Evolutionary conservation across 345 rosid species (phyloP).

Genomic region (Eucalyptus pauciflora): DNA sequence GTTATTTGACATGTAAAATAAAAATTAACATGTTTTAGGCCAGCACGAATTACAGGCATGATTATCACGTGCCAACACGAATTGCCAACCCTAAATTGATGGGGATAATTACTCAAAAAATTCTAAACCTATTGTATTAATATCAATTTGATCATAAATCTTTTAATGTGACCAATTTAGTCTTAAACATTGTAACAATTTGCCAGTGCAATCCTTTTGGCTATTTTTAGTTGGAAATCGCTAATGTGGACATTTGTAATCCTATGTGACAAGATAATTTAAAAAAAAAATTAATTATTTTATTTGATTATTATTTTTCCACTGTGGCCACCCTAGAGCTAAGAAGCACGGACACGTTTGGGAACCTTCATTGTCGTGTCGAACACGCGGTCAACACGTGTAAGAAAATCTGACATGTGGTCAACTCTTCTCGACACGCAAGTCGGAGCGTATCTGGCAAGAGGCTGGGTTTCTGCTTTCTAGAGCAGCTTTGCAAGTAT

Average conservation of each 20-base stretch:
- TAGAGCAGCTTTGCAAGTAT: too few relatives aligned
- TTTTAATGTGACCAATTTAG: not conserved
- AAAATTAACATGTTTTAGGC: not conserved
- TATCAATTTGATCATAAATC: too few relatives aligned
- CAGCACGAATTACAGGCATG: not conserved
- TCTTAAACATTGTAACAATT: not conserved
- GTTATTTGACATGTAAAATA: not conserved
- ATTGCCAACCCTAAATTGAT: not conserved
- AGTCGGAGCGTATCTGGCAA: too few relatives aligned
- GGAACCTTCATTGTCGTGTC: too few relatives aligned
- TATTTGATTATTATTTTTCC: not conserved
- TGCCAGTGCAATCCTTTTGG: not conserved
- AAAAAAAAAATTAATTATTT: too few relatives aligned
- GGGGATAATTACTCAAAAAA: not conserved
- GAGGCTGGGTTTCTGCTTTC: too few relatives aligned
- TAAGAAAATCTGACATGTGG: too few relatives aligned
- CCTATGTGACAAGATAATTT: not conserved
- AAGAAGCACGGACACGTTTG: too few relatives aligned
- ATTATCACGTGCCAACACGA: not conserved
- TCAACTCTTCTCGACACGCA: too few relatives aligned
- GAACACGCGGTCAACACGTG: too few relatives aligned
- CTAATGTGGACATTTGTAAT: not conserved
- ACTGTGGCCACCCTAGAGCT: fast-evolving
- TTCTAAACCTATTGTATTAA: not conserved
- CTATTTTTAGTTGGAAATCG: not conserved